phyloP scores from a whole-genome alignment of 176 grass and related monocot species.

The Avena sativa region DNA sequence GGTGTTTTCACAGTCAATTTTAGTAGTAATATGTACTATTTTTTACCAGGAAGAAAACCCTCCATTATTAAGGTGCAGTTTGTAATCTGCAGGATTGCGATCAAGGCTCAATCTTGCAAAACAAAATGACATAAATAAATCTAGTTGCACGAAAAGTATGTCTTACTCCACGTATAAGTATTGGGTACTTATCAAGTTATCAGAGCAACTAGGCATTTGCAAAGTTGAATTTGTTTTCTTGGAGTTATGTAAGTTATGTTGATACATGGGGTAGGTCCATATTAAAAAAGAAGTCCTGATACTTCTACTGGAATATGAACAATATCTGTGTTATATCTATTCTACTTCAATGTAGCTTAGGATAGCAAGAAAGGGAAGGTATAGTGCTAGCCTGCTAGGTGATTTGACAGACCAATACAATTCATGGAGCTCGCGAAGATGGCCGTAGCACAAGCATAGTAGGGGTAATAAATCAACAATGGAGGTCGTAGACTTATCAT shows the following conservation, averaged over 20 bases:
- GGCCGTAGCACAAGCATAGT: neutral
- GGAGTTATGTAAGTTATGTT: neutral
- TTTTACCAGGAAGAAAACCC: neutral
- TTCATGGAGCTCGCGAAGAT: neutral
- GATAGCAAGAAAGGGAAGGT: neutral
- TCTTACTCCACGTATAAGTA: neutral
- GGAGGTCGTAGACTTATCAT: neutral
- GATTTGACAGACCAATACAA: neutral
- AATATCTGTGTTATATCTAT: neutral
- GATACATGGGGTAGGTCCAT: neutral
- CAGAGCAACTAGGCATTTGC: neutral
- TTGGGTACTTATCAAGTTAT: neutral
- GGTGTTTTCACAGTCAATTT: neutral
- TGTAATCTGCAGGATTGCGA: neutral
- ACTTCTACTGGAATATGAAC: conserved; percentile 1
- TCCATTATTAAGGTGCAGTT: neutral
- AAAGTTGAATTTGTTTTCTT: neutral
- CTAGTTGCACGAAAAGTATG: no score
- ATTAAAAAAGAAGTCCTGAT: neutral
- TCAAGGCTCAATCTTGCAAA: no score
- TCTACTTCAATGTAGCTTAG: neutral
- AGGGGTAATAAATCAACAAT: neutral
- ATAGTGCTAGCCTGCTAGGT: neutral
- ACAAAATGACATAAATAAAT: no score
- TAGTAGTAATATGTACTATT: no score